Base-by-base conservation (phyloP, 2,329 filamentous ascomycete genomes). In the Chaetomium olivaceum region DNA sequence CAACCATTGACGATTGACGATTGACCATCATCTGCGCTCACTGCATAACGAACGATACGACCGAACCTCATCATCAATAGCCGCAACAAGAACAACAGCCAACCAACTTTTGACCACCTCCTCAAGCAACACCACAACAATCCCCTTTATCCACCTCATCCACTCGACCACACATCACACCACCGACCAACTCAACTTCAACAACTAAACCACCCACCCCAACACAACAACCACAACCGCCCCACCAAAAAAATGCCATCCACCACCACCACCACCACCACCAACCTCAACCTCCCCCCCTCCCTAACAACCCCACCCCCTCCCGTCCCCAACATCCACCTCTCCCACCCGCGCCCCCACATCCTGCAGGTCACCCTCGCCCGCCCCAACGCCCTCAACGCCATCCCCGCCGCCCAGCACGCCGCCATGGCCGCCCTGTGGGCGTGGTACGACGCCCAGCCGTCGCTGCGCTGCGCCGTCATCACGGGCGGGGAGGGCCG, bases 391-490 rank as follows among this genome's bases (percentile, higher is more conserved):
- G 79, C 83, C 65, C 84, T 89, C 72, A 89, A 89, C 76, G 81
- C 84, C 60, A 81, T 89, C 72, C 80, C 78, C 8, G 76, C 77
- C 1, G 72, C 77, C 4, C 79, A 80, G 73, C 84, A 87, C 75
- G 74, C 76, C 62, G 79, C 80, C 61, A 79, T 87, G 43, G 79
- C 80, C 65, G 67, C 69, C 1, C 78, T 86, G 29, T 78, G 72
- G 69, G 67, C 77, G 19, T 89, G 86, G 83, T 89, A 85, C 74
- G 89, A 91, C 72, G 74, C 73, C n/a, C 83, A 90, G 74, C 83
- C 87, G 1, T 76, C 76, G 1, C 81, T 91, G 56, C 83, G 85
- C 55, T 87, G 85, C 72, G 87, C 85, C 55, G 81, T 91, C 2
- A 73, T 91, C 55, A 90, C 88, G 0, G 89, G 89, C 23, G 77